Conservation (phyloP, 2,329 filamentous ascomycete species). For the Annulohypoxylon truncatum region DNA sequence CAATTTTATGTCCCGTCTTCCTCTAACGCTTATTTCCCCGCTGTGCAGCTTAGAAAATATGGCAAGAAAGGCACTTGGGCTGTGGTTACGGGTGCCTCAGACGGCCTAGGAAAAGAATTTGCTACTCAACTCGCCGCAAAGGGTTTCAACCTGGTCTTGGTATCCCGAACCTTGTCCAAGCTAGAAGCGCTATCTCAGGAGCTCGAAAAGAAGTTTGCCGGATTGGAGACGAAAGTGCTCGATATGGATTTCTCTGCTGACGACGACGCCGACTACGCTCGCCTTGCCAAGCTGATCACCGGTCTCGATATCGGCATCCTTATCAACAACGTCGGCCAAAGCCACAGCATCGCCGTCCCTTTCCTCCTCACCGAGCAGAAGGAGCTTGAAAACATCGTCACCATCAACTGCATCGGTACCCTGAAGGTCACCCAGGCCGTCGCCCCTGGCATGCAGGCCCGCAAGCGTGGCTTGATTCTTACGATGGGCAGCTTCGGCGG, state of each 20-base stretch:
- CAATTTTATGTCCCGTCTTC: not conserved
- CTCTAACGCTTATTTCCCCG: conserved; percentile 35
- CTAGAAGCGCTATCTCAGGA: conserved; percentile 81
- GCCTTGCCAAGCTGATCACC: conserved; percentile 74
- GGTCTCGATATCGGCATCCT: conserved; percentile 86
- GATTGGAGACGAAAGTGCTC: conserved; percentile 78
- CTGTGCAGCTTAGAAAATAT: conserved; percentile 81
- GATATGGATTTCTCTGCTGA: conserved; percentile 93
- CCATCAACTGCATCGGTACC: conserved; percentile 93
- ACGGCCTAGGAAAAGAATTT: conserved; percentile 97
- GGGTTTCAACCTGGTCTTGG: conserved; percentile 93
- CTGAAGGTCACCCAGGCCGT: conserved; percentile 88
- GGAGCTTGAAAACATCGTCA: conserved; percentile 91
- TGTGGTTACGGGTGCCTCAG: conserved; percentile 92
- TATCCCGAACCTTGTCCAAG: conserved; percentile 95
- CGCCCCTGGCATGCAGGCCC: conserved; percentile 83
- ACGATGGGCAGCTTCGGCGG: conserved; percentile 98
- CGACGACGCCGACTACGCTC: conserved; percentile 81
- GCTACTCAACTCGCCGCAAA: conserved; percentile 88
- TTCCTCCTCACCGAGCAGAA: conserved; percentile 83
- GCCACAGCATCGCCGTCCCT: conserved; percentile 90
- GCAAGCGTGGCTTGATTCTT: conserved; percentile 87
- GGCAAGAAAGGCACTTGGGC: conserved; percentile 94
- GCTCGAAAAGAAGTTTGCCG: conserved; percentile 76
- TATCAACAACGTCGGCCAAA: conserved; percentile 97